Conservation (phyloP, 208 protist species). For the Phytomonas serpens region DNA sequence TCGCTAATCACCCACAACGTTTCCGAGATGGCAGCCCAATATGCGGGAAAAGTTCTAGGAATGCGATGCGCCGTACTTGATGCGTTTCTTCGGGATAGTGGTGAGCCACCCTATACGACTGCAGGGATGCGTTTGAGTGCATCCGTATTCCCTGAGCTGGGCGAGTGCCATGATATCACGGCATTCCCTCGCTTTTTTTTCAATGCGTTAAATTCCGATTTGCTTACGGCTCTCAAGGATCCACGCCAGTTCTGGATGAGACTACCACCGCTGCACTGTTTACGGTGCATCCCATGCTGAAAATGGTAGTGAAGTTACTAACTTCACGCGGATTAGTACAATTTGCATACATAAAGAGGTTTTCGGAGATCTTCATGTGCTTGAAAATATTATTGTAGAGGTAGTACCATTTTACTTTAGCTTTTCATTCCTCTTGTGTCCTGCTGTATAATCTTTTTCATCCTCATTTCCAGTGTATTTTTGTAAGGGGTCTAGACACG, state of each 20-base stretch:
- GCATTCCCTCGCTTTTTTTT: slow-evolving; percentile 35
- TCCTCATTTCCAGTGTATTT: slow-evolving; percentile 8
- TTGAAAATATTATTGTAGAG: background rate
- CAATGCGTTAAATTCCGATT: slow-evolving; percentile 15
- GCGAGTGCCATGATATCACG: slow-evolving; percentile 22
- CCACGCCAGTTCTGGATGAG: slow-evolving; percentile 23
- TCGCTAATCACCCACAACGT: slow-evolving; percentile 29
- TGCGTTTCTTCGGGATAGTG: slow-evolving; percentile 10
- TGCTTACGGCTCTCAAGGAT: slow-evolving; percentile 17
- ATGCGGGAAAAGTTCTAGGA: slow-evolving; percentile 32
- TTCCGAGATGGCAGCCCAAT: slow-evolving; percentile 20
- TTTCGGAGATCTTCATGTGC: background rate
- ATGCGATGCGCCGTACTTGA: slow-evolving; percentile 20
- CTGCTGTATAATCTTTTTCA: slow-evolving; percentile 2
- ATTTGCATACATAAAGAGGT: slow-evolving; percentile 9
- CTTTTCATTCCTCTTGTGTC: background rate
- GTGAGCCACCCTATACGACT: slow-evolving; percentile 10
- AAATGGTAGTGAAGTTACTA: too few relatives aligned
- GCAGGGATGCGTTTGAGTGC: slow-evolving; percentile 8
- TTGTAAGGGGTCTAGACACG: slow-evolving; percentile 13
- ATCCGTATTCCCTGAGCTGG: slow-evolving; percentile 8
- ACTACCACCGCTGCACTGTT: slow-evolving; percentile 33
- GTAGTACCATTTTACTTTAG: slow-evolving; percentile 8
- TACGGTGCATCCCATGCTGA: slow-evolving; percentile 15
- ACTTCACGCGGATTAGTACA: too few relatives aligned